Evolutionary conservation across 225 moss, liverwort and hornwort genomes (phyloP), one percentile per base, ranked within the genome.

Genomic region (Bryum argenteum): DNA sequence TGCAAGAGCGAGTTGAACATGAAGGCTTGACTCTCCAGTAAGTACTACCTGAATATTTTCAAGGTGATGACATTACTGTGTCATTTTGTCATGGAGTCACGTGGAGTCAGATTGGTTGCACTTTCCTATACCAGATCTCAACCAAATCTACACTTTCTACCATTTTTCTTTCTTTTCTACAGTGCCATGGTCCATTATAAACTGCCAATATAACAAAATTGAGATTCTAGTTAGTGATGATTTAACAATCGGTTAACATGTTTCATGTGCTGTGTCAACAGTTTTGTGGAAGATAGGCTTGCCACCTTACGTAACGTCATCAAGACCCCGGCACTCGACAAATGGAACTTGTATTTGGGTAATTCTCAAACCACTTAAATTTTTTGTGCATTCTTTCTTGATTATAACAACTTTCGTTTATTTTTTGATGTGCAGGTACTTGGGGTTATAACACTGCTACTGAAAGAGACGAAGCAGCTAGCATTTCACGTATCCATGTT

Each of bases 201-300:
- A 51, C 16, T 14, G 47, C 14, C 16, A 15, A 2, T 48, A 11
- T 48, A 14, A 48, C 16, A 17, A 48, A 33, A 33, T 33, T 33
- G 33, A 4, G 33, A 33, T 33, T 6, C 33, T 33, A 6, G 16
- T 15, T 20, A 51, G 15, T 14, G 47, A 48, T 48, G 47, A 16
- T 48, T 14, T 48, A 4, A 48, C 16, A 7, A 48, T 44, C 3
- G 18, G 64, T 22, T 79, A 63, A 79, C 22, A 53, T 17, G 40
- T 61, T 33, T 58, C 44, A 40, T 66, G 47, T 57, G 69, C 19
- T 66, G 10, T 78, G 69, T 19, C 41, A 72, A 76, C 88, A 98
- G 97, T 80, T 98, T 98, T 86, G 97, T 98, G 77, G 97, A 98
- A 74, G 97, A 98, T 76, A 92, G 94, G 67, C 84, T 98, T 21